Evolutionary conservation across 805 yeast genomes (phyloP), one percentile per base, ranked within the genome.

Genomic region (Kluyveromyces lactis): DNA sequence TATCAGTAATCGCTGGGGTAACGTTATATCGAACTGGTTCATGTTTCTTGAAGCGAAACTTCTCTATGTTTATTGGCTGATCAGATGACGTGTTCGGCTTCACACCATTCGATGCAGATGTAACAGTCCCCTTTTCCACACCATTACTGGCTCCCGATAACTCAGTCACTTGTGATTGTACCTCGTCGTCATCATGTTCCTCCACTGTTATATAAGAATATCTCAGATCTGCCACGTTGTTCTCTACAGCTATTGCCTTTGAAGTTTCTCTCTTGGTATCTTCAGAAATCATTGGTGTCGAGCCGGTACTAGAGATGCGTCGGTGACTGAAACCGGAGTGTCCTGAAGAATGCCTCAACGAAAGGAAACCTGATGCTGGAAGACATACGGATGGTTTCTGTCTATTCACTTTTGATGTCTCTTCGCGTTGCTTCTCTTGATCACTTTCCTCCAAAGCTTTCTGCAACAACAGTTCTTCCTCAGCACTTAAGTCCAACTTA

Each of bases 281-380:
- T 12, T 43, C 41, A 7, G 46, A 33, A 4, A 43, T 31, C 28
- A 36, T 36, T 11, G 23, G 12, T 12, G 33, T 28, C 24, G 39
- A 27, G 3, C 33, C 32, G 5, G 39, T 18, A 18, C 33, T 28
- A 33, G 18, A 26, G 11, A 27, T 36, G 16, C 39, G 23, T n/a
- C 39, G 24, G 17, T 36, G 32, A 24, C 18, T 15, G 3, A 10
- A 16, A 11, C 7, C 21, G 16, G 31, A n/a, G 21, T 16, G 17
- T 12, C 5, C 31, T 8, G 21, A 11, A 9, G 40, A 12, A 18
- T 40, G 41, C 38, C 57, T 44, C 34, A 56, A 37, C 4, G 62
- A 58, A 11, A 55, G 59, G 28, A 60, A 60, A n/a, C 50, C 53
- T 1, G 61, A 52, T 4, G 64, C 64, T 2, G 64, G 64, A 34